Evolutionary conservation across 192 early-diverging fungal species (phyloP).

Genomic region (Backusella luteola): DNA sequence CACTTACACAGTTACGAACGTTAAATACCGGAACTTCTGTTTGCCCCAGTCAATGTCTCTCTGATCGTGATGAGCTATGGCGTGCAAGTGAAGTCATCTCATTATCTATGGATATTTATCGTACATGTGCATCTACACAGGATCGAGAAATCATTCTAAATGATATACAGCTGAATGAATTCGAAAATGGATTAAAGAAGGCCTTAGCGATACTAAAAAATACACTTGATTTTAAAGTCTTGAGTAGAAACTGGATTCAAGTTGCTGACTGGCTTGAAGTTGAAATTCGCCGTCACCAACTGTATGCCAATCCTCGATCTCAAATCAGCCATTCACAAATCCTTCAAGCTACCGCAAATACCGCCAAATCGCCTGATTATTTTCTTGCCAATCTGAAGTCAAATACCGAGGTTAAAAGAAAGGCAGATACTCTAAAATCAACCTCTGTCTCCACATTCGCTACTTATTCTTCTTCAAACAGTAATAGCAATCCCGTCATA

Average conservation of each 20-base stretch:
- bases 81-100: conserved; percentile 26
- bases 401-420: neutral
- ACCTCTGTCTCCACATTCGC: neutral
- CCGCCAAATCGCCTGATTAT: conserved; percentile 1
- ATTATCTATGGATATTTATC: conserved; percentile 25
- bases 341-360: neutral
- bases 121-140: neutral
- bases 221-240: conserved; percentile 20
- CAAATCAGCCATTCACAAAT: neutral
- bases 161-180: neutral
- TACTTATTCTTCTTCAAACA: neutral
- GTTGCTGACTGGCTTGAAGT: conserved; percentile 30
- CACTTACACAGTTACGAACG: conserved; percentile 25
- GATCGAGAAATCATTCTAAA: conserved; percentile 8
- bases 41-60: conserved; percentile 23
- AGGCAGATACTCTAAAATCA: neutral
- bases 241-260: conserved; percentile 27
- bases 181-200: conserved; percentile 20
- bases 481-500: neutral
- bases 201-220: conserved; percentile 19
- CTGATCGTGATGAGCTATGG: conserved; percentile 37
- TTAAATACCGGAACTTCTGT: conserved; percentile 2
- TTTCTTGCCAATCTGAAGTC: conserved; percentile 2
- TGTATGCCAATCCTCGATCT: conserved; percentile 4
- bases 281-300: conserved; percentile 26